A percentile compares a stretch with the other conserved stretches of the same genome.
Conservation (phyloP, 2,329 filamentous ascomycete genomes). For the Westerdykella aurantiaca region DNA sequence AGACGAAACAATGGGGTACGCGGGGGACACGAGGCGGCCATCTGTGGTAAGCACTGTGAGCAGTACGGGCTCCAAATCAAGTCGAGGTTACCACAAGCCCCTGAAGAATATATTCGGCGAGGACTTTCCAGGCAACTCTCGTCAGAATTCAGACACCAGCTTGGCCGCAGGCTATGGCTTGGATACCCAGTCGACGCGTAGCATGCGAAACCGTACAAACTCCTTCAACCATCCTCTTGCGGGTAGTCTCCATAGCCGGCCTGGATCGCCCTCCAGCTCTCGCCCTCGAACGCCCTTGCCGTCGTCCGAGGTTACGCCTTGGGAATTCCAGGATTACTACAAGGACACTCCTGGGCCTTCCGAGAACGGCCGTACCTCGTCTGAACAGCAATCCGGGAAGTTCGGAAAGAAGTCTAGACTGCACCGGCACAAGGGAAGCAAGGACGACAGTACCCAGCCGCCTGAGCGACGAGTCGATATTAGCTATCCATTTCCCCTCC, state of each 20-base stretch:
- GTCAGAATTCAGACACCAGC: conserved; percentile 66
- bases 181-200: conserved; percentile 56
- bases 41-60: conserved; percentile 85
- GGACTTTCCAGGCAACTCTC: conserved; percentile 63
- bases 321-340: conserved; percentile 77
- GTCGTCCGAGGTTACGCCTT: conserved; percentile 93
- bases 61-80: conserved; percentile 73
- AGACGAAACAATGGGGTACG: conserved; percentile 43
- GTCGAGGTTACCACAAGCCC: conserved; percentile 66
- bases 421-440: conserved; percentile 63
- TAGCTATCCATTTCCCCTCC: conserved; percentile 50
- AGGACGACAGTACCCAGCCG: conserved; percentile 48
- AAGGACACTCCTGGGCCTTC: conserved; percentile 23
- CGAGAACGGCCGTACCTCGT: conserved; percentile 32
- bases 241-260: conserved; percentile 45
- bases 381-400: conserved; percentile 31
- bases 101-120: conserved; percentile 90
- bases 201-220: conserved; percentile 71
- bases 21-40: conserved; percentile 67
- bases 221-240: conserved; percentile 63
- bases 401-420: conserved; percentile 62
- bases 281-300: conserved; percentile 79
- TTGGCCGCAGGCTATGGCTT: conserved; percentile 48
- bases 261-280: conserved; percentile 69
- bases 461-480: conserved; percentile 28